These are phyloP conservation scores for Xylaria sp. DNA, from an alignment of 2,329 filamentous ascomycete genomes.

Conservation along the genomic window DNA sequence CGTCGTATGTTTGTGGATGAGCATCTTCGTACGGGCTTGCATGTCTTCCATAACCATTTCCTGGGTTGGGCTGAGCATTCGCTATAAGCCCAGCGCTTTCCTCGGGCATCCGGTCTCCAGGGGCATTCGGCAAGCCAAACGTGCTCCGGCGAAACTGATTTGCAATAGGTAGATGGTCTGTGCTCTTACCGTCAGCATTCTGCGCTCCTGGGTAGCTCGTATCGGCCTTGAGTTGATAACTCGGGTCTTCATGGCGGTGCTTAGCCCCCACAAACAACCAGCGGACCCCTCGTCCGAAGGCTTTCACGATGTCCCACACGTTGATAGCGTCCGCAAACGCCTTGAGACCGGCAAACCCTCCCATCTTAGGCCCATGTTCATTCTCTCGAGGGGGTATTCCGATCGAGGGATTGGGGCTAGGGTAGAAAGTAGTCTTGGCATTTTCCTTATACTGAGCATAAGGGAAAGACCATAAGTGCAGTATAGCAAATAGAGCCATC, in stretches of 20 bases:
- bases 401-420: slow-evolving; percentile 56
- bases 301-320: slow-evolving; percentile 84
- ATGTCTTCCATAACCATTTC: slow-evolving; percentile 32
- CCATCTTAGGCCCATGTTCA: slow-evolving; percentile 63
- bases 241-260: slow-evolving; percentile 64
- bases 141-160: slow-evolving; percentile 53
- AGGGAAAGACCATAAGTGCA: slow-evolving; percentile 86
- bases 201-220: slow-evolving; percentile 52
- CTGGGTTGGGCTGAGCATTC: slow-evolving; percentile 52
- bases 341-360: slow-evolving; percentile 71
- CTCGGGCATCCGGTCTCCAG: slow-evolving; percentile 44
- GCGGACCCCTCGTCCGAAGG: slow-evolving; percentile 78
- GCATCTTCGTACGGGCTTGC: slow-evolving; percentile 41
- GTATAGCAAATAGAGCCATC: slow-evolving; percentile 81
- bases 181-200: slow-evolving; percentile 49
- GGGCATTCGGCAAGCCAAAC: slow-evolving; percentile 43
- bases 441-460: slow-evolving; percentile 73
- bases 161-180: slow-evolving; percentile 55
- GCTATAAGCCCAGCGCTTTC: slow-evolving; percentile 60
- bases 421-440: slow-evolving; percentile 60
- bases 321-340: slow-evolving; percentile 80
- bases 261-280: slow-evolving; percentile 84
- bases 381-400: slow-evolving; percentile 57
- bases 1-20: slow-evolving; percentile 33
- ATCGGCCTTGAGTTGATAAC: slow-evolving; percentile 59